Evolutionary conservation across 768 basidiomycete species (phyloP), one percentile per base, ranked within the genome.

Genomic region (Boletus rubroflammeus): DNA sequence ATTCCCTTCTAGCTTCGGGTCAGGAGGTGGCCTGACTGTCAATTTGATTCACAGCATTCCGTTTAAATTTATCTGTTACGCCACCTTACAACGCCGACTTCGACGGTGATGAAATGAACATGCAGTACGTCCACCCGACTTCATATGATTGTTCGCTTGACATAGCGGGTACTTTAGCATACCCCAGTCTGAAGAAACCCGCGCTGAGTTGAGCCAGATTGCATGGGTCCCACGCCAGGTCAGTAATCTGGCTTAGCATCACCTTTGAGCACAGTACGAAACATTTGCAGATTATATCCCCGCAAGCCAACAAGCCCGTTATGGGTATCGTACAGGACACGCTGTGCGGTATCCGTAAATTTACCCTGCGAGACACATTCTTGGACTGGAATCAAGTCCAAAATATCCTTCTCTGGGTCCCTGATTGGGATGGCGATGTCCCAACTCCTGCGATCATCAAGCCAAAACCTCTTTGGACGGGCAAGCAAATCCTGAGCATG

Each of bases 311-410:
- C 77, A 98, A 98, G 73, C 96, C 96, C 17, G 95, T 98, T 63
- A 99, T 99, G 96, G 97, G 93, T 56, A 98, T 99, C 63, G 96
- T 99, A 29, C 97, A 99, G 71, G 97, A 99, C 67, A 98, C 97
- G 0, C 85, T 99, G 1, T 97, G 94, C 66, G 97, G 97, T 65
- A 86, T 98, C 50, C 88, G 97, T 53, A 98, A 98, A 72, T 93
- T 98, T 68, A 98, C 97, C 0, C 76, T 98, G 6, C 92, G 95
- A 25, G 97, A 98, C 67, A 84, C 86, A 17, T 98, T 98, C 76
- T 75, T 97, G 67, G 97, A 98, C 61, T 97, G 93, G 93, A 86
- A 84, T 52, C 85, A 87, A 39, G 94, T 98, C 11, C 96, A 99
- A 67, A 98, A 99, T 63, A 96, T 98, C 69, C 80, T 99, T 15